Conservation (phyloP, 2,329 filamentous ascomycete genomes). For the Aaosphaeria pasadenensis region DNA sequence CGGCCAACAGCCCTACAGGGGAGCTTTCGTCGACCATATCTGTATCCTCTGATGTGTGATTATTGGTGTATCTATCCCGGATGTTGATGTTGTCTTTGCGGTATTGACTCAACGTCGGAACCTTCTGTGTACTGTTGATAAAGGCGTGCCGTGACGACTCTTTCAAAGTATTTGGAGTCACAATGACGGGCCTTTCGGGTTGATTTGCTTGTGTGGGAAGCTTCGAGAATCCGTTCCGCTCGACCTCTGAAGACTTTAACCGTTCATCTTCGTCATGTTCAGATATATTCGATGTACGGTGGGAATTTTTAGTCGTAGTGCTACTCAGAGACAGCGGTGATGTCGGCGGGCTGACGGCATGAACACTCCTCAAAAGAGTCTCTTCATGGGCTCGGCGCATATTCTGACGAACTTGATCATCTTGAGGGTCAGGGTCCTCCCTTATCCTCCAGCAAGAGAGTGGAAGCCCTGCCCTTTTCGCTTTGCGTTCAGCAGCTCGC, state of each 20-base stretch:
- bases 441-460: conserved; percentile 26
- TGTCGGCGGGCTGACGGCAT: conserved; percentile 6
- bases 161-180: conserved; percentile 13
- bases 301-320: conserved; percentile 9
- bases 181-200: neutral
- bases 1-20: conserved; percentile 1
- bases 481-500: conserved; percentile 55
- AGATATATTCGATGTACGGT: conserved; percentile 10
- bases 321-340: conserved; percentile 20
- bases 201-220: conserved; percentile 10
- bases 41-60: conserved; percentile 9
- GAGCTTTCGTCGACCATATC: conserved; percentile 23
- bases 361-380: conserved; percentile 19
- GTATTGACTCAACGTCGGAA: conserved; percentile 30
- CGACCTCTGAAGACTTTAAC: conserved; percentile 14
- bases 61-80: neutral
- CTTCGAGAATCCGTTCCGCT: conserved; percentile 13
- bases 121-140: conserved; percentile 42
- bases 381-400: conserved; percentile 39
- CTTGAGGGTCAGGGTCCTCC: conserved; percentile 17
- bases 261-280: conserved; percentile 12
- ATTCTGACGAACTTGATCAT: conserved; percentile 29
- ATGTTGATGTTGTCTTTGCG: neutral
- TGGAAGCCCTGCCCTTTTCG: conserved; percentile 24
- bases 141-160: conserved; percentile 40